Conservation (phyloP, 2,329 filamentous ascomycete genomes). For the Colletotrichum sp. region DNA sequence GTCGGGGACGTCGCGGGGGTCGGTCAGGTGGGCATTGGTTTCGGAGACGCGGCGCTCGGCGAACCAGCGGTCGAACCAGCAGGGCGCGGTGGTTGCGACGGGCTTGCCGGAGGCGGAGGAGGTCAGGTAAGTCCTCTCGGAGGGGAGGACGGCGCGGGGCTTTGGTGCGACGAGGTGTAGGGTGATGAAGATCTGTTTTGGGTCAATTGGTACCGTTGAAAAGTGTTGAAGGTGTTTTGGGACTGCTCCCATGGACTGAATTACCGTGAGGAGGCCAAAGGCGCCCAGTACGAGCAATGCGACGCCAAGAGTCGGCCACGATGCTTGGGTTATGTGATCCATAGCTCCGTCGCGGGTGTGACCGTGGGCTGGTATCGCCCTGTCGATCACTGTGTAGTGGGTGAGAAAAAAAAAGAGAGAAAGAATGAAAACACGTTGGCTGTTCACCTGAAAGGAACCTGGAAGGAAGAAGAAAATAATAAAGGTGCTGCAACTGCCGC, state of each 20-base stretch:
- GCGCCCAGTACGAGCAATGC: neutral
- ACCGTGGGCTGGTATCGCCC: neutral
- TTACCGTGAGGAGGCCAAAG: conserved; percentile 2
- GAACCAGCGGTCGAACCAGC: conserved; percentile 84
- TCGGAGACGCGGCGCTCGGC: conserved; percentile 61
- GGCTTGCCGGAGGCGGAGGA: conserved; percentile 64
- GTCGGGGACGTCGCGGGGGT: conserved; percentile 45
- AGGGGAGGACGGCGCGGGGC: conserved; percentile 73
- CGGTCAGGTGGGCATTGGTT: conserved; percentile 33
- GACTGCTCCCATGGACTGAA: neutral
- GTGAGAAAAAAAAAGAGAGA: neutral
- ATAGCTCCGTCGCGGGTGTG: neutral
- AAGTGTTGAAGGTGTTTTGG: neutral
- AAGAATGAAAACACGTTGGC: neutral
- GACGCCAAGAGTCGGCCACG: conserved; percentile 12
- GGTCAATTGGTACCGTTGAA: neutral
- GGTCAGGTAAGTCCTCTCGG: conserved; percentile 87
- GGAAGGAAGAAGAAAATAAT: neutral
- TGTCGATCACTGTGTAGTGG: neutral
- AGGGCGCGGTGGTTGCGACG: conserved; percentile 66
- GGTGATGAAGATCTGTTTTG: conserved; percentile 59
- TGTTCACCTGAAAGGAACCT: neutral
- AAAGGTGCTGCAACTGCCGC: conserved; percentile 1
- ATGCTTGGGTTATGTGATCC: conserved; percentile 9
- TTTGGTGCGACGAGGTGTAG: conserved; percentile 80